Evolutionary conservation across 257 asterid species (phyloP), one percentile per base, ranked within the genome.

Genomic region (Rhazya stricta): DNA sequence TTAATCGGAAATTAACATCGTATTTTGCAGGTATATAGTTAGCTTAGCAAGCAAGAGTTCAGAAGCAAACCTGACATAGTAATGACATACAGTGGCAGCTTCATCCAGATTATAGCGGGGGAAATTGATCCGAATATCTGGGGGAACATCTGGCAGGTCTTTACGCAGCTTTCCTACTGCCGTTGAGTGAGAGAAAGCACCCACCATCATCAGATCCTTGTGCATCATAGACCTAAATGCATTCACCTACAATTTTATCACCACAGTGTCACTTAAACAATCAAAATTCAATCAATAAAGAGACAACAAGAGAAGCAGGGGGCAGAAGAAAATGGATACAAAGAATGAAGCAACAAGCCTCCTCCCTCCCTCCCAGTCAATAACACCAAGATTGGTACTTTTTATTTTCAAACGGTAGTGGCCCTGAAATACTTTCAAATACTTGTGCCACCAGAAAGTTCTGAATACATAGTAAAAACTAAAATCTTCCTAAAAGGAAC

Each of bases 201-300:
- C 99, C 74, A 88, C 94, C 98, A 91, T 95, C 99, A 95, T 92
- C 73, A 80, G 58, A 77, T 92, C 87, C 63, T 86, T 84, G 73
- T 91, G 88, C 85, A 87, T 82, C 99, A 95, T 92, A 61, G 97
- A 88, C 87, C 99, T 91, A 84, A 88, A 95, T 67, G 94, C 94
- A 57, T 91, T 88, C 66, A 95, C 98, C 99, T 95, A 80, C 84
- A 86, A 81, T 79, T 9, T 6, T 9, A 46, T 27, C 48, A 29
- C 61, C 61, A 46, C 61, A 6, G 2, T 4, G 23, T 53, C 53
- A 72, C 0, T 32, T 3, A 51, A 65, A 39, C 8, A 0, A n/a
- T 34, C 29, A 30, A 45, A 65, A 42, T 29, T 78, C 56, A 51
- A 37, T 51, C 73, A 6, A 13, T 43, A 53, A 53, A 65, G 12